These are phyloP conservation scores for Paralagenidium karlingii DNA, from an alignment of 352 stramenopile genomes.

Conservation along the genomic window DNA sequence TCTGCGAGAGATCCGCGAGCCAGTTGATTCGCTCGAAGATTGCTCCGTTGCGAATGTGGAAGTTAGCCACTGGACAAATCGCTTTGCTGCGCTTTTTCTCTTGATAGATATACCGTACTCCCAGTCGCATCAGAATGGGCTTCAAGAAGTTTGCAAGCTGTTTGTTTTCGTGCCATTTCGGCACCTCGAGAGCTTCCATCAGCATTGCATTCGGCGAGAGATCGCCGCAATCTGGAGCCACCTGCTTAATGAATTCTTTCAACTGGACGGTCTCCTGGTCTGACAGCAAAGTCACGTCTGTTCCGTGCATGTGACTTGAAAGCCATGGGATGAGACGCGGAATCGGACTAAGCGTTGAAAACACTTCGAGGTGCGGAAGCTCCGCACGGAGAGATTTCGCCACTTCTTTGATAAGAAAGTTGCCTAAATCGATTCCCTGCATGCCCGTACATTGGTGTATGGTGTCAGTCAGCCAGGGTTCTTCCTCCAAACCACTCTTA, in stretches of 20 bases:
- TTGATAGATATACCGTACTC: conserved; percentile 53
- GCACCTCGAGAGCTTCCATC: conserved; percentile 21
- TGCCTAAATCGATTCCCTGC: conserved; percentile 88
- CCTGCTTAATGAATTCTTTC: not conserved
- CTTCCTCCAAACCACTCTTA: not conserved
- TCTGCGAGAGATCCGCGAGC: conserved; percentile 59
- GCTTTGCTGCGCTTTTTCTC: conserved; percentile 78
- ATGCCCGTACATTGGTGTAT: no score
- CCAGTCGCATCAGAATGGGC: conserved; percentile 52
- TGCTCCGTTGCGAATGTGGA: conserved; percentile 74
- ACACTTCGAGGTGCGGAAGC: conserved; percentile 63
- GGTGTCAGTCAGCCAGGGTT: not conserved
- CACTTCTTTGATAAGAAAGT: conserved; percentile 94
- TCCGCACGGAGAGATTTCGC: conserved; percentile 71
- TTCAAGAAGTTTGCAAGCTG: conserved; percentile 26
- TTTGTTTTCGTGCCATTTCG: conserved; percentile 34
- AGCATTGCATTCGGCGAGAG: conserved; percentile 3
- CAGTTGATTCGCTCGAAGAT: conserved; percentile 82
- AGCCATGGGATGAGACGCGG: conserved; percentile 90
- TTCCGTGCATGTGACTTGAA: conserved; percentile 51
- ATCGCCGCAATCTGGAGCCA: not conserved
- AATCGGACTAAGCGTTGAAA: conserved; percentile 92
- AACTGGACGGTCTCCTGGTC: not conserved
- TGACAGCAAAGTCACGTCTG: conserved; percentile 15
- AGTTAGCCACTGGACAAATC: conserved; percentile 74